Conservation (phyloP, 179 eudicot genomes). For the Heliamphora pulchella region DNA sequence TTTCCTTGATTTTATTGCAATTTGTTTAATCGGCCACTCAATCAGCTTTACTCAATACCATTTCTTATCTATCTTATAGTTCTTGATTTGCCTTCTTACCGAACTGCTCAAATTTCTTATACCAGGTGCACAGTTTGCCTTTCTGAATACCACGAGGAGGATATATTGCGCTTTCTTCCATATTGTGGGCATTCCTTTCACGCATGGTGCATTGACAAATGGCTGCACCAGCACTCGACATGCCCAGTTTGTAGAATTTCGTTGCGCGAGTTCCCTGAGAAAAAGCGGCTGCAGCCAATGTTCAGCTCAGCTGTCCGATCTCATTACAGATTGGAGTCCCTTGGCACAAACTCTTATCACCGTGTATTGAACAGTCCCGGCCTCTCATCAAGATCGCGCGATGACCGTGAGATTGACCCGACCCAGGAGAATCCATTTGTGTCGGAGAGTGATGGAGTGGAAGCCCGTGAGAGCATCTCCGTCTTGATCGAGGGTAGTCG, state of each 20-base stretch:
- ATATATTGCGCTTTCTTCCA: slow-evolving; percentile 71
- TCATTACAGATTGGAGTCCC: slow-evolving; percentile 22
- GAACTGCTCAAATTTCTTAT: neutral
- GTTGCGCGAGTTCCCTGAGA: slow-evolving; percentile 55
- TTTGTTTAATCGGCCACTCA: neutral
- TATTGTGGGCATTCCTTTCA: slow-evolving; percentile 84
- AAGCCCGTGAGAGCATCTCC: slow-evolving; percentile 21
- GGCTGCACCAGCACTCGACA: slow-evolving; percentile 87
- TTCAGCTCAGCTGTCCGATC: slow-evolving; percentile 51
- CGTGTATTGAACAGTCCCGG: slow-evolving; percentile 26
- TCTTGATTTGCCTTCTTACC: neutral
- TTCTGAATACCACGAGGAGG: slow-evolving; percentile 66
- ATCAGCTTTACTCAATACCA: too few species aligned
- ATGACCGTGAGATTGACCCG: slow-evolving; percentile 27
- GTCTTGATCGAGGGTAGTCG: slow-evolving; percentile 23
- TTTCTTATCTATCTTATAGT: neutral
- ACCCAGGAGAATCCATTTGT: slow-evolving; percentile 27
- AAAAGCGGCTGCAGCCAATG: slow-evolving; percentile 65
- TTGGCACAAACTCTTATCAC: slow-evolving; percentile 27
- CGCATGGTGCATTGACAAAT: slow-evolving; percentile 70
- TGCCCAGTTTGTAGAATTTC: slow-evolving; percentile 91
- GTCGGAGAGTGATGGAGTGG: slow-evolving; percentile 19
- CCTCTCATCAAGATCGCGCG: slow-evolving; percentile 29
- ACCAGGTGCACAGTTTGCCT: slow-evolving; percentile 86
- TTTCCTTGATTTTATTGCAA: neutral